Percentiles rank a stretch among this genome's conserved stretches.
phyloP scores from a whole-genome alignment of 257 asterid species.

The Lantana camara region DNA sequence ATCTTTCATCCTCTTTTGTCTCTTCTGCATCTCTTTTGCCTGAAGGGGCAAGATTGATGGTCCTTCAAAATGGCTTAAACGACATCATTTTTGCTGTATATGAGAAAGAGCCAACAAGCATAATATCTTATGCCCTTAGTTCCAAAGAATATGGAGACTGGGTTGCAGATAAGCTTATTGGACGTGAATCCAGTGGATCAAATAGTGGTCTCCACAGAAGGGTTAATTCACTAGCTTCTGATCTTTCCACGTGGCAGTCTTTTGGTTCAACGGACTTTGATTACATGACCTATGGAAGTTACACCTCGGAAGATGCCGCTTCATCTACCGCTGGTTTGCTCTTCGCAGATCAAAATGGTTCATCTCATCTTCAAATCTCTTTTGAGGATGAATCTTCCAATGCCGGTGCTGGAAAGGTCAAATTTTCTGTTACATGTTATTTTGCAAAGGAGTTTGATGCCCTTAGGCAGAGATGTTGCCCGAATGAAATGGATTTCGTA shows the following conservation, averaged over 20 bases:
- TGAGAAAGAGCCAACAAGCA: conserved; percentile 89
- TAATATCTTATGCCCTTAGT: conserved; percentile 74
- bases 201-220: conserved; percentile 38
- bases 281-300: conserved; percentile 53
- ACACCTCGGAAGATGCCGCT: conserved; percentile 51
- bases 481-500: conserved; percentile 64
- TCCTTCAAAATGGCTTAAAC: conserved; percentile 44
- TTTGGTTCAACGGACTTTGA: conserved; percentile 68
- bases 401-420: conserved; percentile 51
- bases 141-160: conserved; percentile 69
- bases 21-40: conserved; percentile 62
- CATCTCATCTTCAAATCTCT: conserved; percentile 76
- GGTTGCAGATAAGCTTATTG: conserved; percentile 43
- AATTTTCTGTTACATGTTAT: conserved; percentile 84
- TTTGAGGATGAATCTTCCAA: conserved; percentile 66
- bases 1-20: conserved; percentile 49
- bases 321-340: conserved; percentile 41
- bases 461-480: conserved; percentile 80
- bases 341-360: conserved; percentile 49
- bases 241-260: conserved; percentile 69
- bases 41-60: conserved; percentile 80
- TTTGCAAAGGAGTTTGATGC: conserved; percentile 80
- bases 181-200: conserved; percentile 36
- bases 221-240: conserved; percentile 47
- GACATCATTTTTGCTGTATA: conserved; percentile 61